Evolutionary conservation across 768 basidiomycete genomes (phyloP), one percentile per base, ranked within the genome.

Genomic region (Daedaleopsis sinensis): DNA sequence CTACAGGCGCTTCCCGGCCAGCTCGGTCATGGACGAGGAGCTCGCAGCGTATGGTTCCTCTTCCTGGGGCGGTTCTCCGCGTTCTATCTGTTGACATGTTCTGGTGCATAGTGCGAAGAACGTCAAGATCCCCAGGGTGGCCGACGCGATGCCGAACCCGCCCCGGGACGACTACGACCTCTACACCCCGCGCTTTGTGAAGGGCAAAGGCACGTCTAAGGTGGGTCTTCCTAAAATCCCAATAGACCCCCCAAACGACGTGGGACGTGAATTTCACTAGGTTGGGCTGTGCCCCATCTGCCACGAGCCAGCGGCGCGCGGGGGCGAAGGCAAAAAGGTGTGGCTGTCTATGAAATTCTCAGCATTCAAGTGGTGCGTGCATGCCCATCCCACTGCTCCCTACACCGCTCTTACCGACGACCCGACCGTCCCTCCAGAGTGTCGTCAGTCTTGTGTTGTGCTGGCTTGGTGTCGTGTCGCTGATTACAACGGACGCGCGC

Each of bases 301-400:
- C 67, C 71, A 84, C 44, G 91, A 92, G 72, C 72, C 78, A 39
- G 70, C 68, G 4, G 75, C 74, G 21, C 82, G 91, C 10, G 89
- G 89, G 1, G 91, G 91, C 0, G 82, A 82, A 57, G 83, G 82
- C 3, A 84, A 82, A 66, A 79, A 80, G 42, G 62, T 88, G 27
- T 93, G 92, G 91, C 73, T 91, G 37, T 83, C 85, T 2, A 91
- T 86, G 84, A 92, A 92, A 66, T 87, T 89, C 68, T 89, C 87
- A 15, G 91, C 91, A 19, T 92, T 86, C 78, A 92, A 93, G 90
- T 91, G 77, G 89, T 87, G 60, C 16, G 82, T 79, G 18, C 21
- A 5, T 42, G 1, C 27, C n/a, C n/a, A n/a, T 37, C 12, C 27
- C 23, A 15, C 35, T 4, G 5, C 5, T 12, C 0, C 10, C 43